Evolutionary conservation across 192 early-diverging fungal species (phyloP), one percentile per base, ranked within the genome.

Genomic region (Umbelopsis ramanniana): DNA sequence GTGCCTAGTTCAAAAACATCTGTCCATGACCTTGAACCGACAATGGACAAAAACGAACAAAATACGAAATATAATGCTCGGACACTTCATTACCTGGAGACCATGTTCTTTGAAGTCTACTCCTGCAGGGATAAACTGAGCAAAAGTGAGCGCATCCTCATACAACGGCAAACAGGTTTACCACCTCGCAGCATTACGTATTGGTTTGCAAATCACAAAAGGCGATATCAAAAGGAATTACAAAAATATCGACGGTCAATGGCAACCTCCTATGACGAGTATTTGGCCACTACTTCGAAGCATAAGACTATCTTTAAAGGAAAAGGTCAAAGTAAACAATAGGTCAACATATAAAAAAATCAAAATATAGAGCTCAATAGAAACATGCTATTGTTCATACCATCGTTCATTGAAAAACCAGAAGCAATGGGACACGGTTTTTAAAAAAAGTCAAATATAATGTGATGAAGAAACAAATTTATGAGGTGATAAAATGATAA

Each of bases 181-280:
- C 55, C 71, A 11, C 73, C 77, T 26, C 60, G 77, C 2, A 79
- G 71, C 23, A 79, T 79, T 46, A 79, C 77, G 17, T 79, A 79
- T 35, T 79, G 77, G 77, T 79, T 79, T 45, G 74, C 77, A 33
- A 79, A 79, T 46, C 77, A 79, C 45, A 79, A 79, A 43, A 48
- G 77, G 24, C 52, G 77, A 21, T 74, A 74, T 40, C 70, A 46
- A 14, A 46, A 38, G 17, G 55, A 73, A 11, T 45, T 74, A 6
- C 3, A 21, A 22, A 26, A 48, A n/a, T 79, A 72, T 23, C 74
- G 67, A 33, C 45, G 74, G 11, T 63, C 57, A 63, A 26, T 14
- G 12, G 57, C 57, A 12, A n/a, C 10, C 0, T 63, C 57, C 17
- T 63, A 63, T 26, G 57, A 11, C 11, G 33, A 63, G 19, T 63